Evolutionary conservation across 139 green algal species (phyloP).

Genomic region (Tetradesmus obliquus): DNA sequence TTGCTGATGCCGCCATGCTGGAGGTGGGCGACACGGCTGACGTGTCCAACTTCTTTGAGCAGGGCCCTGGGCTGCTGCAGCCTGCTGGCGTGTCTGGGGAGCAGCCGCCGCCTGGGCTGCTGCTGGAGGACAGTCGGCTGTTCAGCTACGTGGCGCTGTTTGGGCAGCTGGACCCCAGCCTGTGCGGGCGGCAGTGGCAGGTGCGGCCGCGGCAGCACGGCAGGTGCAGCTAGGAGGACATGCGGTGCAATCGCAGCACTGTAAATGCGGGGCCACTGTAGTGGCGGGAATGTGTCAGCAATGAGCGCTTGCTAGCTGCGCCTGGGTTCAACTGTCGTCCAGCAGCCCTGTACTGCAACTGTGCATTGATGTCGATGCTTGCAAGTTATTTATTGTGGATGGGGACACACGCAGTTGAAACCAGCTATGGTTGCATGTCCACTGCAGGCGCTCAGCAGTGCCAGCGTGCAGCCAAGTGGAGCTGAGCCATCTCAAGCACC

Average conservation of each 20-base stretch:
- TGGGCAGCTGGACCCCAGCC: not conserved
- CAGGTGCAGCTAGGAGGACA: no score
- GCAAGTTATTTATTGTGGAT: no score
- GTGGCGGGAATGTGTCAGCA: not conserved
- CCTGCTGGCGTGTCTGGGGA: conserved; percentile 17
- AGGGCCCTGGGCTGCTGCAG: conserved; percentile 5
- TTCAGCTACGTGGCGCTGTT: conserved; percentile 1
- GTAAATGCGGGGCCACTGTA: not conserved
- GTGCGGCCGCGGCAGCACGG: not conserved
- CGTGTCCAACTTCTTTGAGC: conserved; percentile 28
- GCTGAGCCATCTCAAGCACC: no score
- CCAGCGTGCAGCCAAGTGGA: not conserved
- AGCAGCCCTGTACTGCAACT: no score
- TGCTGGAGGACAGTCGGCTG: not conserved
- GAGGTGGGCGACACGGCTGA: not conserved
- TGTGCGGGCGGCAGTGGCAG: conserved; percentile 24
- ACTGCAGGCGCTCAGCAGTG: not conserved
- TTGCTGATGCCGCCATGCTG: not conserved
- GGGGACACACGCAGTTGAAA: no score
- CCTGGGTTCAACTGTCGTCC: no score
- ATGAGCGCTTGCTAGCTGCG: not conserved
- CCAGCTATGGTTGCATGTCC: no score
- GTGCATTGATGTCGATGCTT: no score
- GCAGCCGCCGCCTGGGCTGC: conserved; percentile 29
- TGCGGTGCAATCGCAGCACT: not conserved